Base-by-base conservation (phyloP, 805 yeast genomes). In the Schizosaccharomyces osmophilus region DNA sequence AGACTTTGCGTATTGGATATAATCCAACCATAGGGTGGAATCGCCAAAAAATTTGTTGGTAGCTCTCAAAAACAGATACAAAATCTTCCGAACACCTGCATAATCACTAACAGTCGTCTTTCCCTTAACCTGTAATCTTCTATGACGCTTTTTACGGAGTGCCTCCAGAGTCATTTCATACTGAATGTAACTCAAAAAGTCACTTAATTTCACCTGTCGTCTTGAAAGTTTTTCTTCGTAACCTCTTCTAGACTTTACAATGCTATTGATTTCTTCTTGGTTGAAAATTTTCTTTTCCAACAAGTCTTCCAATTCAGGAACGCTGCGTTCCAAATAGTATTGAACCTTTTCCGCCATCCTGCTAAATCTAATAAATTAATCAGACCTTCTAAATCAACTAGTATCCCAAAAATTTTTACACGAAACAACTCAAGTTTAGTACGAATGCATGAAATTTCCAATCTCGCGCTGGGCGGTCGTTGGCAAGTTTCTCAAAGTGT, bases 171-270 rank as follows among this genome's bases (percentile, higher is more conserved):
- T 84, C 63, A 71, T 76, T 69, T 93, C 99, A 69, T 83, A 94
- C 61, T 81, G 84, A 57, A 84, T 79, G 70, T 93, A 93, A 66
- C 79, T 79, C 62, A 86, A 69, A 68, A 82, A 94, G 70, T 90
- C 97, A 61, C 79, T 73, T 1, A 87, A 79, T 64, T 79, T 82
- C 13, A 89, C 80, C 0, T 93, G 95, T 71, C 97, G 78, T 55
- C 95, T 86, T 57, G 80, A 79, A 61, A 93, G 79, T 62, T 95
- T 74, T 70, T 93, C 95, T 72, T 93, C 99, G 67, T 88, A 93
- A 72, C 89, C 97, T 0, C 97, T 90, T 73, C 98, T 79, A 69
- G 88, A 80, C 73, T 93, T 83, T 87, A 90, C 87, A 61, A 93
- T 84, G 75, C 79, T 77, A 51, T 83, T 82, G 65, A 88, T 81